Evolutionary conservation across 331 rosid genomes (phyloP).

Genomic region (Phaseolus coccineus): DNA sequence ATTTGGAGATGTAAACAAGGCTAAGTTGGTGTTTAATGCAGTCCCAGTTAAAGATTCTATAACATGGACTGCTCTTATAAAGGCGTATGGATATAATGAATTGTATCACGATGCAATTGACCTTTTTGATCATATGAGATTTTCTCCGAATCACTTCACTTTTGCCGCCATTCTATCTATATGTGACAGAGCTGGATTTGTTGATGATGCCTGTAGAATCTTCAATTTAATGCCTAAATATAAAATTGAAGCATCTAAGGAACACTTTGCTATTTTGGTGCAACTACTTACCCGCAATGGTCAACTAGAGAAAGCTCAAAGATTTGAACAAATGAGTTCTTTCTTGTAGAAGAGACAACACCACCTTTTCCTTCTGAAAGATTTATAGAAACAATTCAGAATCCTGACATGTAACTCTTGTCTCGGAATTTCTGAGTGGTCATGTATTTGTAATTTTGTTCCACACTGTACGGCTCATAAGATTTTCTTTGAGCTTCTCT

Average conservation of each 20-base stretch:
- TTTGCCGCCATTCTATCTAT: slow-evolving; percentile 68
- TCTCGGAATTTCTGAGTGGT: neutral
- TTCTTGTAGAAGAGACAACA: slow-evolving; percentile 41
- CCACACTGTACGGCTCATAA: neutral
- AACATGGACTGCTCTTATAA: slow-evolving; percentile 87
- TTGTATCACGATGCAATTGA: slow-evolving; percentile 60
- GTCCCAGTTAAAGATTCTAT: slow-evolving; percentile 75
- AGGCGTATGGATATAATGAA: slow-evolving; percentile 62
- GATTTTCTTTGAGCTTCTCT: neutral
- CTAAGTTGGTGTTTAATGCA: slow-evolving; percentile 59
- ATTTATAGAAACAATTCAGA: slow-evolving; percentile 27
- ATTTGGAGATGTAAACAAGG: slow-evolving; percentile 60
- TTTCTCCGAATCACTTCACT: slow-evolving; percentile 70
- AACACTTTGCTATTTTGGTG: slow-evolving; percentile 58
- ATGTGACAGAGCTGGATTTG: slow-evolving; percentile 73
- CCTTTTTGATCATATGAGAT: slow-evolving; percentile 65
- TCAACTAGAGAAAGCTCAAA: slow-evolving; percentile 61
- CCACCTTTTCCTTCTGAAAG: slow-evolving; percentile 1
- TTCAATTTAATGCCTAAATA: slow-evolving; percentile 65
- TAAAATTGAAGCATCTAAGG: slow-evolving; percentile 61
- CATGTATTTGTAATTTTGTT: slow-evolving; percentile 1
- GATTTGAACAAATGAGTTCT: slow-evolving; percentile 58
- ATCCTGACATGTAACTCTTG: slow-evolving; percentile 5
- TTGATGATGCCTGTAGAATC: slow-evolving; percentile 66
- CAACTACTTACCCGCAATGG: slow-evolving; percentile 70